Evolutionary conservation across 2,329 filamentous ascomycete genomes (phyloP), one percentile per base, ranked within the genome.

Genomic region (Ceratocystis variospora): DNA sequence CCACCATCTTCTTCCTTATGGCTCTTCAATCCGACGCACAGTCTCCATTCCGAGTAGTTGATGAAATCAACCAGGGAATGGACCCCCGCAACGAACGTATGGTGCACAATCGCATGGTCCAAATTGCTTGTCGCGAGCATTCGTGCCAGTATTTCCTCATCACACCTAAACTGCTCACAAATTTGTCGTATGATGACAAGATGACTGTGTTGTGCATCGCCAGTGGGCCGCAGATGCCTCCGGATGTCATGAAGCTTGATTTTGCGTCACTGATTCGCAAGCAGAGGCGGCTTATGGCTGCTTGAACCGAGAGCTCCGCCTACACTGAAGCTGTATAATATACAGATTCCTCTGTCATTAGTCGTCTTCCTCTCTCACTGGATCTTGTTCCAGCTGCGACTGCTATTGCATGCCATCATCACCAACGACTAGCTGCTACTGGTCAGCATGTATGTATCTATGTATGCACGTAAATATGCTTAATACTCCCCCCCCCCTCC

Each of bases 51-150:
- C 90, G 94, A 64, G 93, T 99, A 62, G 94, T 99, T 68, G 94
- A 99, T 76, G 94, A 99, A 78, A 99, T 99, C 80, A 99, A 99
- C 74, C 94, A 99, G 77, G 94, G 94, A 70, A 99, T 99, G 94
- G 94, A 99, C 75, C 94, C 93, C 55, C 87, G 94, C 72, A 99
- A 99, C 76, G 94, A 99, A 77, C 89, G 94, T 71, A 95, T 96
- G 84, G 92, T 99, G 17, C 94, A 99, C 77, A 90, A 93, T 74
- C 89, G 94, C 69, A 95, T 99, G 88, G 94, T 99, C 7, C 91
- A 96, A 73, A 96, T 99, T 73, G 94, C 94, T 55, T 97, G 94
- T 75, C 83, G 85, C 70, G 87, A 91, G 75, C 85, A 88, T 74
- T 85, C 84, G n/a, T 83, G 80, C 70, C 86, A 88, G 77, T 99